Percentiles rank a stretch among this genome's conserved stretches.
Evolutionary conservation across 2,329 filamentous ascomycete species (phyloP).

Genomic region (Delphinella strobiligena): DNA sequence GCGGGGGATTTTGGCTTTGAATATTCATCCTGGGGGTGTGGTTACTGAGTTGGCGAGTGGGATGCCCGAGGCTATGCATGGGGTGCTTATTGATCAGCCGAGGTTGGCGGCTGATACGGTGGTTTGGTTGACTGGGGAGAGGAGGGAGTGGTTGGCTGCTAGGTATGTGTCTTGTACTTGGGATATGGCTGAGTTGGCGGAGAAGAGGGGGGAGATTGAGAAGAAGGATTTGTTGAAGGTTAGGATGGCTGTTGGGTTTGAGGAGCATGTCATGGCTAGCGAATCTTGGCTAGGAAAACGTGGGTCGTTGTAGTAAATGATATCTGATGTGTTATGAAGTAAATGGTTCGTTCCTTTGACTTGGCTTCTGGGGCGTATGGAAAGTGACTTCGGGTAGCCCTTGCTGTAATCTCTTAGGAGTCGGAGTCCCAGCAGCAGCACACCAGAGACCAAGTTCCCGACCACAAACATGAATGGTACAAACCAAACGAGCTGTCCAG

Average conservation of each 20-base stretch:
- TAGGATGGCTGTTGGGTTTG: slow-evolving; percentile 8
- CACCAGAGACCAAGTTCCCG: no score
- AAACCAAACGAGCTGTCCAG: no score
- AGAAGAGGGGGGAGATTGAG: slow-evolving; percentile 23
- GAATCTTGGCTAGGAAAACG: no score
- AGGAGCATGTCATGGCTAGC: no score
- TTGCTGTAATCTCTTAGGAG: no score
- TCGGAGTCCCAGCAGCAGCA: no score
- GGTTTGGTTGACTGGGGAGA: slow-evolving; percentile 20
- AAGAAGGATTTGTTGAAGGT: slow-evolving; percentile 24
- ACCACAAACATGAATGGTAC: no score
- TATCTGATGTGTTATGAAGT: no score
- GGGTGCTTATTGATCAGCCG: slow-evolving; percentile 17
- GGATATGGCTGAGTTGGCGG: slow-evolving; percentile 26
- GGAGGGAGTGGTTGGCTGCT: slow-evolving; percentile 26
- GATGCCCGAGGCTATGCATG: slow-evolving; percentile 20
- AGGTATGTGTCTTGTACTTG: slow-evolving; percentile 26
- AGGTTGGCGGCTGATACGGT: slow-evolving; percentile 20
- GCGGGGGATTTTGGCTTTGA: slow-evolving; percentile 29
- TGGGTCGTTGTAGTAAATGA: no score
- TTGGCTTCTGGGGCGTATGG: no score
- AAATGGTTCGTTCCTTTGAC: no score
- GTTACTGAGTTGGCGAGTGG: slow-evolving; percentile 30
- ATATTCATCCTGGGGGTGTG: slow-evolving; percentile 36
- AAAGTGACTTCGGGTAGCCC: no score